Base-by-base conservation (phyloP, 257 asterid genomes). In the Solanum ossicruentum region DNA sequence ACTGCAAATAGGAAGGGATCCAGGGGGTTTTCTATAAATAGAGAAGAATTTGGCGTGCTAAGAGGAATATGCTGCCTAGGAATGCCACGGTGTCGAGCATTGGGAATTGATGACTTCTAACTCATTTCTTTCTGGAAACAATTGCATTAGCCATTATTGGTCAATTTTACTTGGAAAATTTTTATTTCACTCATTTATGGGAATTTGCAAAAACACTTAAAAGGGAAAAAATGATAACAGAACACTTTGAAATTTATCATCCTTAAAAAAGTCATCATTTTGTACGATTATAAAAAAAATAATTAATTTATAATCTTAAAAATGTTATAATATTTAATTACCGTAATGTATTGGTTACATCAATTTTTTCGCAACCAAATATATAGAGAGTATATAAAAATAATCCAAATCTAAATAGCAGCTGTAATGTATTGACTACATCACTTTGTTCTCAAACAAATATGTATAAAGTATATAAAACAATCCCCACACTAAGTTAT, bases 21-120 rank as follows among this genome's bases (percentile, higher is more conserved):
- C 28, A 79, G 84, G 92, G 93, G 63, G 2, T 4, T 72, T 61
- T 47, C 0, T 8, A 89, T 39, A 84, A 89, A 23, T 45, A 36
- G 20, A 21, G 58, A 58, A 12, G 58, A 82, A n/a, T 28, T 56
- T 49, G 26, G 84, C 23, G 17, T 13, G 55, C 15, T 73, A 70
- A n/a, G 28, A 10, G 66, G 89, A 85, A 88, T 84, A 84, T 88
- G 49, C 88, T 55, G 86, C 55, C 57, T 52, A 26, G 89, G 87
- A 87, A 89, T 92, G 91, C 95, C 94, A 91, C 92, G 95, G 89
- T 92, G 95, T 91, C 41, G 36, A 82, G 23, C 82, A 51, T 72
- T n/a, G 80, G 80, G 56, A 71, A 71, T 71, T 39, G 55, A 8
- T 17, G 51, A 39, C 15, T n/a, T 63, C n/a, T 7, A 66, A 13